A percentile compares a stretch with the other conserved stretches of the same genome.
Conservation (phyloP, 2,329 filamentous ascomycete genomes). For the Sclerotinia spermophila region DNA sequence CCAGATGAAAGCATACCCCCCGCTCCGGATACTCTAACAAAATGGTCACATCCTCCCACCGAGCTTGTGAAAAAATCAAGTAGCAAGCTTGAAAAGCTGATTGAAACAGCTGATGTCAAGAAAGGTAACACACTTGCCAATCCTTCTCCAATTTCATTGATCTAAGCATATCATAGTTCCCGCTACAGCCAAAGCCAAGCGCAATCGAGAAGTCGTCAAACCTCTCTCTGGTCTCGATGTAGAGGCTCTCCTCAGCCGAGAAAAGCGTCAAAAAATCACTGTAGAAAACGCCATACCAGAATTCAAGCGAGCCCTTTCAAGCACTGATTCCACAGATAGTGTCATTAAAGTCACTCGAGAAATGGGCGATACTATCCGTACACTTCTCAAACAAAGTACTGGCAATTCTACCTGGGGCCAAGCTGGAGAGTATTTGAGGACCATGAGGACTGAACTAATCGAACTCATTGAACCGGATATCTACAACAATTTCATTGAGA, state of each 20-base stretch:
- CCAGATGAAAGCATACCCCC: constrained; percentile 61
- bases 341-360: constrained; percentile 69
- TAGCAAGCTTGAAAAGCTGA: constrained; percentile 59
- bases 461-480: constrained; percentile 69
- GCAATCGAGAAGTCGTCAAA: constrained; percentile 63
- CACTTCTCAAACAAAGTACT: constrained; percentile 67
- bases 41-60: constrained; percentile 69
- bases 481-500: constrained; percentile 71
- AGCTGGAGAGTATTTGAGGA: constrained; percentile 70
- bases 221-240: constrained; percentile 89
- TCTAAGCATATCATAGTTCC: constrained; percentile 53
- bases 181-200: constrained; percentile 71
- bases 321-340: constrained; percentile 55
- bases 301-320: constrained; percentile 75
- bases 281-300: constrained; percentile 79
- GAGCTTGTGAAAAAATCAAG: constrained; percentile 57
- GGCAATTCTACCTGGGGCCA: constrained; percentile 71
- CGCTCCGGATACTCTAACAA: constrained; percentile 61
- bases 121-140: constrained; percentile 53
- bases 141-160: not conserved
- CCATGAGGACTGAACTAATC: constrained; percentile 73
- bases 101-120: constrained; percentile 73
- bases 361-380: constrained; percentile 67
- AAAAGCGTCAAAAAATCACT: constrained; percentile 51
- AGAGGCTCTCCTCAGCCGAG: constrained; percentile 68